Conservation (phyloP, 352 stramenopile genomes). For the Globisporangium uncinulatum region DNA sequence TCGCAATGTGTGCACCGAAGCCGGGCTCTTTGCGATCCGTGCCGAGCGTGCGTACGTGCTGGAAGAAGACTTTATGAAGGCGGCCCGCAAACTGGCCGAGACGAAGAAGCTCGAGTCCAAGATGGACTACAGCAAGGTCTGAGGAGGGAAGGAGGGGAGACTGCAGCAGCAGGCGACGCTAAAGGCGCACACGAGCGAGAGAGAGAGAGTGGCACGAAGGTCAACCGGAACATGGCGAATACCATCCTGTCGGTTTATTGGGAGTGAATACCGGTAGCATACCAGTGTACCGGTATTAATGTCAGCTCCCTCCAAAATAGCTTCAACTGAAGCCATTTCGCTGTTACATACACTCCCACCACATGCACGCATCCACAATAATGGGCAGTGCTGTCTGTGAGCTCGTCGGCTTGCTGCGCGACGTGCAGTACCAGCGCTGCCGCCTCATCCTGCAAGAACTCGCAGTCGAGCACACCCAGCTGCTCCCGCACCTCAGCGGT, state of each 20-base stretch:
- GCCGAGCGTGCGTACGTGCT: constrained; percentile 98
- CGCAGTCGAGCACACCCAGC: constrained; percentile 35
- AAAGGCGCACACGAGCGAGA: neutral
- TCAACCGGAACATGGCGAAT: too few species aligned
- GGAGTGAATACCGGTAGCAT: too few species aligned
- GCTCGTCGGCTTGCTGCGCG: constrained; percentile 46
- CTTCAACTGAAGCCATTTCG: neutral
- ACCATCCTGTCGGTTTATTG: too few species aligned
- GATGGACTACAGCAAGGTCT: constrained; percentile 99
- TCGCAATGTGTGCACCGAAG: constrained; percentile 97
- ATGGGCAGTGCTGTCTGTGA: constrained; percentile 32
- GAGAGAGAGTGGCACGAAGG: neutral
- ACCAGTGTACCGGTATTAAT: too few species aligned
- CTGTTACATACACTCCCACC: too few species aligned
- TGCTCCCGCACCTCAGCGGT: constrained; percentile 44
- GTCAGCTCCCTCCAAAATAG: too few species aligned
- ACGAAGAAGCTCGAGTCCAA: constrained; percentile 99
- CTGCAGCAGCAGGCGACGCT: neutral
- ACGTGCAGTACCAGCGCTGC: constrained; percentile 59
- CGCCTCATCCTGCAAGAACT: constrained; percentile 55
- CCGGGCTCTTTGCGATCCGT: constrained; percentile 98
- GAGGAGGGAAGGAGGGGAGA: constrained; percentile 18
- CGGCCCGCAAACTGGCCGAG: constrained; percentile 97
- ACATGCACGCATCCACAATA: neutral
- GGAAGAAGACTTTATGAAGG: constrained; percentile 99